A percentile compares a stretch with the other conserved stretches of the same genome.
Conservation (phyloP, 768 basidiomycete species). For the Termitomyces titanicus region DNA sequence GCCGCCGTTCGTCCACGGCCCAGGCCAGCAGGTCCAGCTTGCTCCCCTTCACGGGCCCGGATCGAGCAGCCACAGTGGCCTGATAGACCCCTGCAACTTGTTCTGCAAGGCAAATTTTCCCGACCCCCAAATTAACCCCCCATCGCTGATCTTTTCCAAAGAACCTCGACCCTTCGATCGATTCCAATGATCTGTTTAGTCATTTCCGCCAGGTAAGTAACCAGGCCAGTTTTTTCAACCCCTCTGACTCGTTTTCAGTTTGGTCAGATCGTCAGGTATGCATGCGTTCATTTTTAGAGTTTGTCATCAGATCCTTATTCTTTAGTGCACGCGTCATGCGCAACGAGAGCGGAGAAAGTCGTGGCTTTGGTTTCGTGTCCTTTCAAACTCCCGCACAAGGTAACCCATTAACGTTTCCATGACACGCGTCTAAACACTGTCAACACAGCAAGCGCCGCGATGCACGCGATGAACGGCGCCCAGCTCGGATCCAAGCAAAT, state of each 20-base stretch:
- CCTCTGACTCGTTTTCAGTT: slow-evolving; percentile 44
- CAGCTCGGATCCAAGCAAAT: slow-evolving; percentile 72
- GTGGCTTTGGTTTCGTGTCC: slow-evolving; percentile 90
- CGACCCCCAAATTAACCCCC: too few relatives aligned
- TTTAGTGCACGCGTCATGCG: slow-evolving; percentile 90
- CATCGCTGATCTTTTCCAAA: slow-evolving; percentile 24
- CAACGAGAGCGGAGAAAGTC: slow-evolving; percentile 74
- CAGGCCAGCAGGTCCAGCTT: slow-evolving; percentile 86
- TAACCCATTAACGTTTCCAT: slow-evolving; percentile 18
- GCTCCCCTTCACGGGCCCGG: slow-evolving; percentile 74
- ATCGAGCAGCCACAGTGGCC: slow-evolving; percentile 78
- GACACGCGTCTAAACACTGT: not conserved
- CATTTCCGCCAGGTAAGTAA: slow-evolving; percentile 75
- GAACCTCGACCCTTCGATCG: slow-evolving; percentile 84
- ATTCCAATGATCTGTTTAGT: slow-evolving; percentile 79
- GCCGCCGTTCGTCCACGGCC: slow-evolving; percentile 73
- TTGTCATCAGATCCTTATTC: not conserved
- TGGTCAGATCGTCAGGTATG: slow-evolving; percentile 85
- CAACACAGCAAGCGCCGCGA: slow-evolving; percentile 60
- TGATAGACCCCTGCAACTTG: slow-evolving; percentile 88
- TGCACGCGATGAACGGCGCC: slow-evolving; percentile 79
- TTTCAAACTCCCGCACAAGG: slow-evolving; percentile 84
- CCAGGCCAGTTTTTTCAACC: not conserved
- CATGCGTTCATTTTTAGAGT: not conserved
- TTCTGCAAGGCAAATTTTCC: slow-evolving; percentile 74